A percentile compares a stretch with the other conserved stretches of the same genome.
These are phyloP conservation scores for Amaranthus cruentus DNA, from an alignment of 148 eudicot species.

Conservation along the genomic window DNA sequence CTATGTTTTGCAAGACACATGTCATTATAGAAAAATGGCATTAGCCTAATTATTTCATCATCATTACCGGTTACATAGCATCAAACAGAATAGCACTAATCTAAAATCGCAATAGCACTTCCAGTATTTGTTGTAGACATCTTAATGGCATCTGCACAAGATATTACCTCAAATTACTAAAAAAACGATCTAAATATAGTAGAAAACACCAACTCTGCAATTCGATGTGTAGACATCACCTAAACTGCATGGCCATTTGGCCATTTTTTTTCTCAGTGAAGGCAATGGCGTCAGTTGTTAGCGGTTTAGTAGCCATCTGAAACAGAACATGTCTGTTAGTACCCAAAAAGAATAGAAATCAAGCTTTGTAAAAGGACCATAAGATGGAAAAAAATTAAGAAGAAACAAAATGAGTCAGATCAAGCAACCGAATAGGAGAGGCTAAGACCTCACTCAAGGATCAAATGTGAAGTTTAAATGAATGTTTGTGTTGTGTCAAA, in stretches of 20 bases:
- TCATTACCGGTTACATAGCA: not conserved
- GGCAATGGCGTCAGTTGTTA: conserved; percentile 73
- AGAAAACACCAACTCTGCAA: not conserved
- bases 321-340: not conserved
- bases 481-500: no score
- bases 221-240: conserved; percentile 29
- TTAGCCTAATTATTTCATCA: conserved; percentile 1
- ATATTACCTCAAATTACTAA: not conserved
- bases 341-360: not conserved
- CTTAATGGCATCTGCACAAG: conserved; percentile 77
- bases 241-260: conserved; percentile 88
- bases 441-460: no score
- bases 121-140: conserved; percentile 59
- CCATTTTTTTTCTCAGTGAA: conserved; percentile 93
- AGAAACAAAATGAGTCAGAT: no score
- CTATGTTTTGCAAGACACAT: conserved; percentile 48
- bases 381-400: no score
- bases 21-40: not conserved
- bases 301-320: conserved; percentile 81
- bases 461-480: no score
- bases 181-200: not conserved
- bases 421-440: no score
- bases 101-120: conserved; percentile 37
- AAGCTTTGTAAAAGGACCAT: not conserved
- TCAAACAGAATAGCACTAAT: conserved; percentile 2